Evolutionary conservation across 1,139 yeast species (phyloP).

Genomic region (Geotrichum histeridarum): DNA sequence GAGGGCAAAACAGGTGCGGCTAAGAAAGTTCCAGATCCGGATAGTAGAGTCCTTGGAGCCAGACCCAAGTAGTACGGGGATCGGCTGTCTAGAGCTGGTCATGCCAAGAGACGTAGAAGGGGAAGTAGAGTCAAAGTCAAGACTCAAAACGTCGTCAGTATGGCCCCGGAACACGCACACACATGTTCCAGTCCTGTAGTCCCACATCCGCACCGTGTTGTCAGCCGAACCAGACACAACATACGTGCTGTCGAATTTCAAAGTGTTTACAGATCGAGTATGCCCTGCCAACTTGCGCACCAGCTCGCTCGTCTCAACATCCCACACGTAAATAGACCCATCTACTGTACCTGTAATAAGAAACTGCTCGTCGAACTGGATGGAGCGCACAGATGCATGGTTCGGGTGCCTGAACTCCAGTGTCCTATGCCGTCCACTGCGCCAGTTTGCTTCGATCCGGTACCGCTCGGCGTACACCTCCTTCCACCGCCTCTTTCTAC

Average conservation of each 20-base stretch:
- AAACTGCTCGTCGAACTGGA: constrained; percentile 73
- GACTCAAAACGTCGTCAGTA: constrained; percentile 69
- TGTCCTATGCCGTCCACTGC: constrained; percentile 66
- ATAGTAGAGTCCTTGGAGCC: constrained; percentile 91
- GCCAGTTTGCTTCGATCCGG: constrained; percentile 90
- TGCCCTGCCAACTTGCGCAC: constrained; percentile 79
- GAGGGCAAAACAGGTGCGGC: constrained; percentile 83
- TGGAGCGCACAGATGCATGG: constrained; percentile 71
- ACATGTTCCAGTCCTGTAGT: constrained; percentile 88
- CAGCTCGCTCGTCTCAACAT: constrained; percentile 69
- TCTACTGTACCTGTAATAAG: constrained; percentile 91
- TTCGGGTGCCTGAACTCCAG: constrained; percentile 75
- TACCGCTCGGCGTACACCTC: constrained; percentile 87
- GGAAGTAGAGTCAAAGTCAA: constrained; percentile 60
- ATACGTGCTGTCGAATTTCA: constrained; percentile 82
- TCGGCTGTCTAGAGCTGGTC: too few species aligned
- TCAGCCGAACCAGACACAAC: constrained; percentile 90
- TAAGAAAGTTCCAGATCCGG: constrained; percentile 94
- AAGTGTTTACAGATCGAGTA: constrained; percentile 73
- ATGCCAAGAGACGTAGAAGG: too few species aligned
- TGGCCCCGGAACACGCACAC: constrained; percentile 92
- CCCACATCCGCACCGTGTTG: constrained; percentile 91
- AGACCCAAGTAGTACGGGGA: constrained; percentile 60
- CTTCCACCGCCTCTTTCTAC: constrained; percentile 69
- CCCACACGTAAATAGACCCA: constrained; percentile 86